phyloP scores from a whole-genome alignment of 108 stramenopile genomes.

The Skeletonema costatum region DNA sequence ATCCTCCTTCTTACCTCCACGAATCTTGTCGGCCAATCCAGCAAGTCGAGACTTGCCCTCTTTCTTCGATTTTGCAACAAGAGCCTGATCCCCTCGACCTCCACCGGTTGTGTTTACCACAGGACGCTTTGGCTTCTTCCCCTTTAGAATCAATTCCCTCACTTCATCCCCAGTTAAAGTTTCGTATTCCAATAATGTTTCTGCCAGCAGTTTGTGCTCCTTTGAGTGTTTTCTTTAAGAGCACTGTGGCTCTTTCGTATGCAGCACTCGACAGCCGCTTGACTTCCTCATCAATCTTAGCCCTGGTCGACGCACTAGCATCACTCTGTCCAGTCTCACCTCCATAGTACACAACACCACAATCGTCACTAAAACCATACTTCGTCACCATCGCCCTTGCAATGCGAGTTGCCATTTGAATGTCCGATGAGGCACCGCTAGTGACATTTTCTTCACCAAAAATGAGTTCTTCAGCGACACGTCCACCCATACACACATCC shows the following conservation, averaged over 20 bases:
- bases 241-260: slow-evolving; percentile 78
- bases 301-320: slow-evolving; percentile 73
- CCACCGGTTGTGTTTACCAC: slow-evolving; percentile 75
- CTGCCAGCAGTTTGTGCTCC: slow-evolving; percentile 89
- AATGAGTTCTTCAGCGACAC: slow-evolving; percentile 97
- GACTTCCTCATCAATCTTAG: slow-evolving; percentile 90
- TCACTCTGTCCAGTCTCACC: slow-evolving; percentile 83
- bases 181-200: slow-evolving; percentile 94
- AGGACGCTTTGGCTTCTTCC: slow-evolving; percentile 80
- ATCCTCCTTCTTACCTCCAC: neutral
- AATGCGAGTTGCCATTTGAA: slow-evolving; percentile 91
- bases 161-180: slow-evolving; percentile 95
- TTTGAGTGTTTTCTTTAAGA: slow-evolving; percentile 83
- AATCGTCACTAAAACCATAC: slow-evolving; percentile 91
- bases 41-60: slow-evolving; percentile 1
- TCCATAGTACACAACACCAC: slow-evolving; percentile 90
- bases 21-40: neutral
- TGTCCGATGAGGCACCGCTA: slow-evolving; percentile 89
- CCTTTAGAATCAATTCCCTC: slow-evolving; percentile 75
- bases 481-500: slow-evolving; percentile 98
- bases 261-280: slow-evolving; percentile 73
- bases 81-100: slow-evolving; percentile 57
- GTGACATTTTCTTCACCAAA: slow-evolving; percentile 94
- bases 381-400: slow-evolving; percentile 97
- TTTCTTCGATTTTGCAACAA: slow-evolving; percentile 13